Base-by-base conservation (phyloP, 345 rosid genomes). In the Citrus unshiu region DNA sequence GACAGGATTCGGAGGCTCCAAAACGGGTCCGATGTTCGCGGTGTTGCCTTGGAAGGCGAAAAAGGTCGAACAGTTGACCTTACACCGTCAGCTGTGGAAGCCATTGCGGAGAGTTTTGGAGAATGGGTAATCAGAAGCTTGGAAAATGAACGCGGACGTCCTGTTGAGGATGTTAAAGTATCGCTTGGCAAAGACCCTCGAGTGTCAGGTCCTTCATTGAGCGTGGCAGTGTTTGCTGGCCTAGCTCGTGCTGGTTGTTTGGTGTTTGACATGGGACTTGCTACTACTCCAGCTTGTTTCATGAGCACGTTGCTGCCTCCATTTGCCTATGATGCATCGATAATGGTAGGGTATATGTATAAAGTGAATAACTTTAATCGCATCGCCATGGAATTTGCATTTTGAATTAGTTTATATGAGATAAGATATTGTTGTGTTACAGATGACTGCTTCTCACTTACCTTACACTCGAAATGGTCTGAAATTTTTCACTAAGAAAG, bases 381-480 rank as follows among this genome's bases (percentile, higher is more conserved):
- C 51, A 1, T 46, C 5, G 14, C 51, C 4, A 13, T 46, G 13
- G 51, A 46, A 46, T 46, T 46, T 3, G 1, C 51, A 46, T 46
- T 46, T 46, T 46, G 51, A 13, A 46, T 46, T 12, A 46, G 51
- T 46, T 46, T 46, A 43, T 43, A 43, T 16, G 57, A 51, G 57
- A 51, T 16, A 13, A 16, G 58, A 19, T 13, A 13, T 16, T 40
- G n/a, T 56, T 75, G 61, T 62, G 73, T 78, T 78, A 75, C 78
- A 93, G 95, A 91, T 93, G 98, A 95, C 98, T 2, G 98, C 99
- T 25, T 95, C 99, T 74, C 99, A 95, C 88, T 88, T 93, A 74
- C 98, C 99, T 16, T 91, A 92, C 81, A 92, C 99, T 46, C 85
- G 98, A 9, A 95, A 95, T 37, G 99, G 99, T 7, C 87, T 93